Percentiles rank a stretch among this genome's conserved stretches.
phyloP scores from a whole-genome alignment of 1,284 basidiomycete genomes.

The Ustilago xerochloae region DNA sequence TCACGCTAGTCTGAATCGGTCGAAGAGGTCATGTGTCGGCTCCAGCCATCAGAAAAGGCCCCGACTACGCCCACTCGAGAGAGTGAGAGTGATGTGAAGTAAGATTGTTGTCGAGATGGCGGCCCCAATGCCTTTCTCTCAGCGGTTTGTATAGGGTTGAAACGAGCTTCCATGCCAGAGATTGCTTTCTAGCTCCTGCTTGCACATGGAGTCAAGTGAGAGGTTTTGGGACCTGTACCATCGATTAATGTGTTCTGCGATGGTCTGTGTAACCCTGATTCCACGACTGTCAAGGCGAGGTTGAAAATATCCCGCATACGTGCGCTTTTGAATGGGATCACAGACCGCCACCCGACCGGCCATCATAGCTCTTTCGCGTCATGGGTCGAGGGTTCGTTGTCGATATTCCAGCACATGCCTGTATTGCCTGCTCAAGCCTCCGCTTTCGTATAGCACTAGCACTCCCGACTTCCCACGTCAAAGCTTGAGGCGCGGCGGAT shows the following conservation, averaged over 20 bases:
- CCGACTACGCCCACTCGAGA: not conserved
- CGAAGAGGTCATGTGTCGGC: not conserved
- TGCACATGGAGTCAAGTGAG: too few relatives aligned
- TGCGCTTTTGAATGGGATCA: conserved; percentile 2
- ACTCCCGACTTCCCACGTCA: too few relatives aligned
- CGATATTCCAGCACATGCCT: too few relatives aligned
- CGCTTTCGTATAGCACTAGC: too few relatives aligned
- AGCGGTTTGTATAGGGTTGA: too few relatives aligned
- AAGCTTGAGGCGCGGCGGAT: too few relatives aligned
- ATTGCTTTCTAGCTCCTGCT: not conserved
- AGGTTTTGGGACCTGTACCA: not conserved
- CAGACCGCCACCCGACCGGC: not conserved
- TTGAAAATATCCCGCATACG: not conserved
- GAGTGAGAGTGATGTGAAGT: too few relatives aligned
- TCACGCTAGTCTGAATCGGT: not conserved
- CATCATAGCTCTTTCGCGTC: not conserved
- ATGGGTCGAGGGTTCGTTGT: conserved; percentile 34
- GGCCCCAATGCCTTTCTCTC: too few relatives aligned
- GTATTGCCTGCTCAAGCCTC: too few relatives aligned
- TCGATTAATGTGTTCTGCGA: not conserved
- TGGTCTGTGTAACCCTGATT: conserved; percentile 8
- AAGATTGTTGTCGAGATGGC: too few relatives aligned
- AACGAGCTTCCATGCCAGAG: too few relatives aligned
- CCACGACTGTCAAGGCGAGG: conserved; percentile 7
- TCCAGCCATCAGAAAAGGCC: not conserved